phyloP scores from a whole-genome alignment of 2,329 filamentous ascomycete species.

The Neonectria coccinea region DNA sequence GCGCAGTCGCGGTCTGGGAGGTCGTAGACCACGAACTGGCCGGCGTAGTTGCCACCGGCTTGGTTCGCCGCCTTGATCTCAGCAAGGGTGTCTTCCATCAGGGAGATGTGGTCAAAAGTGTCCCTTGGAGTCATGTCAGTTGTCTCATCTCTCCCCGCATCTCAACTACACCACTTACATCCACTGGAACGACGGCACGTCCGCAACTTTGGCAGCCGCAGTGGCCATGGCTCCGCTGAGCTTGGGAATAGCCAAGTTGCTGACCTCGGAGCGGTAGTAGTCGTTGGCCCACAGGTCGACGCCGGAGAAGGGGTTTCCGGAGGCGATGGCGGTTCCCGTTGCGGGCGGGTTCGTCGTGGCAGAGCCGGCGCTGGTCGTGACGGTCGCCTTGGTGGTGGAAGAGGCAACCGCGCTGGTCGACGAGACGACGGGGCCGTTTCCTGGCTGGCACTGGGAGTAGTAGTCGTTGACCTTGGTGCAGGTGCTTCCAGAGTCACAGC shows the following conservation, averaged over 20 bases:
- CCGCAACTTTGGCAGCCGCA: constrained; percentile 62
- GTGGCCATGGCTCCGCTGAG: constrained; percentile 67
- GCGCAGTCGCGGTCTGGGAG: constrained; percentile 70
- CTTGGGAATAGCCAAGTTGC: constrained; percentile 69
- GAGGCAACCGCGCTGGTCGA: constrained; percentile 27
- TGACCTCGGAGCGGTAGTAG: constrained; percentile 67
- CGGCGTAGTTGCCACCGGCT: constrained; percentile 56
- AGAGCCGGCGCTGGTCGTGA: constrained; percentile 19
- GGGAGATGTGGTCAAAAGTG: constrained; percentile 60
- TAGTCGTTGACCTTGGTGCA: constrained; percentile 44
- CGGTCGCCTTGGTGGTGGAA: constrained; percentile 12
- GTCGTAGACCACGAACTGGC: constrained; percentile 67
- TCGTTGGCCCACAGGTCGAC: constrained; percentile 65
- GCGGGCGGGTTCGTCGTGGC: constrained; percentile 43
- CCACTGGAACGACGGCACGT: constrained; percentile 66
- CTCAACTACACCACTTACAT: constrained; percentile 51
- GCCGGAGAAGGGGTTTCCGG: constrained; percentile 67
- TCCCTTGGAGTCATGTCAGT: constrained; percentile 53
- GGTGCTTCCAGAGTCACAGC: constrained; percentile 49
- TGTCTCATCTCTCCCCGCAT: no score
- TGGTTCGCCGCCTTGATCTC: constrained; percentile 55
- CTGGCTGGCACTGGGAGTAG: constrained; percentile 41
- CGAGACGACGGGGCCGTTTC: constrained; percentile 27
- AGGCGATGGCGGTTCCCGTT: constrained; percentile 54
- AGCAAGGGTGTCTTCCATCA: constrained; percentile 59